phyloP scores from a whole-genome alignment of 495 filamentous ascomycete species.

The Filosporella fistucella region DNA sequence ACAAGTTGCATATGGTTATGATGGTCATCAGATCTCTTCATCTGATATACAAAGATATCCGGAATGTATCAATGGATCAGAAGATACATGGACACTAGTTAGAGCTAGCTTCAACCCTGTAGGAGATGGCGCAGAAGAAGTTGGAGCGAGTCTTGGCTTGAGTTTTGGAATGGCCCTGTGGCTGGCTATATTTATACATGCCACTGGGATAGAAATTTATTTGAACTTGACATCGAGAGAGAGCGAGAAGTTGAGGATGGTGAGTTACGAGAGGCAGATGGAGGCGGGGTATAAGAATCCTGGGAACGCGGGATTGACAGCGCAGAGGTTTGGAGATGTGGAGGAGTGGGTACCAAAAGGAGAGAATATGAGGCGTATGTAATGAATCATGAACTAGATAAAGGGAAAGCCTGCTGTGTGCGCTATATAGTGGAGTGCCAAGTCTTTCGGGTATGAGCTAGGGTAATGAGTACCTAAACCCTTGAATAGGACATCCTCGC shows the following conservation, averaged over 20 bases:
- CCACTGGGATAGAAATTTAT: conserved; percentile 44
- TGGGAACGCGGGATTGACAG: conserved; percentile 40
- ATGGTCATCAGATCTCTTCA: conserved; percentile 11
- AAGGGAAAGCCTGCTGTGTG: too few species aligned
- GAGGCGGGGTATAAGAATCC: conserved; percentile 43
- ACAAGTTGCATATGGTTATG: conserved; percentile 29
- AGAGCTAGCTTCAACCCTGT: conserved; percentile 26
- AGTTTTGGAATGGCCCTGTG: conserved; percentile 41
- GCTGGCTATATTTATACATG: conserved; percentile 39
- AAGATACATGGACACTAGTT: conserved; percentile 26
- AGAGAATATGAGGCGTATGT: too few species aligned
- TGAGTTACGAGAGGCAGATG: conserved; percentile 47
- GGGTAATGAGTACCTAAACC: too few species aligned
- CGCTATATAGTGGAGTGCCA: too few species aligned
- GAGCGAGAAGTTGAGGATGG: conserved; percentile 37
- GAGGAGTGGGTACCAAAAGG: conserved; percentile 22
- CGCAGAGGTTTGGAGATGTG: conserved; percentile 40
- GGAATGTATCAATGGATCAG: conserved; percentile 28
- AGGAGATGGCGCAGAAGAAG: conserved; percentile 23
- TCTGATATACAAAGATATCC: conserved; percentile 32
- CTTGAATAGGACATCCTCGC: too few species aligned
- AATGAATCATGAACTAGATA: too few species aligned
- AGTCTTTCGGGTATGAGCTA: too few species aligned
- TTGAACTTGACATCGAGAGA: conserved; percentile 45
- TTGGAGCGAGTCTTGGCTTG: conserved; percentile 32